These are phyloP conservation scores for Fraxinus ornus DNA, from an alignment of 305 asterid genomes.

Conservation along the genomic window DNA sequence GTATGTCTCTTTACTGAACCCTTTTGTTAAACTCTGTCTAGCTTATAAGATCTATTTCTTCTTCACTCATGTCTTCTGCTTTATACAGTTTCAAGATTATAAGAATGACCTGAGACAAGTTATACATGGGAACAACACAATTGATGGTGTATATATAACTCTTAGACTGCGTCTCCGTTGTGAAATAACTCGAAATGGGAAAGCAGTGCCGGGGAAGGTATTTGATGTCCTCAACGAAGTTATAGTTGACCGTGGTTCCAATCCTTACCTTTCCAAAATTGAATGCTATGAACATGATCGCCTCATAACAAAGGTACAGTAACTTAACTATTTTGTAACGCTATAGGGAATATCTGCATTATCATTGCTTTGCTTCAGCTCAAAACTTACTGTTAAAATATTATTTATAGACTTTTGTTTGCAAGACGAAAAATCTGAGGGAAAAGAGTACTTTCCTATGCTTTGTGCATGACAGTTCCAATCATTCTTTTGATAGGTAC, in stretches of 20 bases:
- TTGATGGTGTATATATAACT: constrained; percentile 89
- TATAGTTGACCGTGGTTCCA: constrained; percentile 97
- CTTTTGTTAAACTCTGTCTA: constrained; percentile 16
- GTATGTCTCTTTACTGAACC: constrained; percentile 50
- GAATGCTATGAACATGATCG: constrained; percentile 96
- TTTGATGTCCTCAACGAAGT: constrained; percentile 91
- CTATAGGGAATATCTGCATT: not conserved
- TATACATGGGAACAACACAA: constrained; percentile 81
- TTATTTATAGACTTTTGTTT: not conserved
- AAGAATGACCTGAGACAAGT: constrained; percentile 83
- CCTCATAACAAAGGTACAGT: constrained; percentile 88
- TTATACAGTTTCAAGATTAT: constrained; percentile 70
- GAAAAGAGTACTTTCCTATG: not conserved
- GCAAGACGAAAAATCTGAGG: too few species aligned
- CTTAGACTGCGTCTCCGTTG: constrained; percentile 97
- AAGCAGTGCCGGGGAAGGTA: constrained; percentile 87
- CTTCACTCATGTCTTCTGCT: constrained; percentile 17
- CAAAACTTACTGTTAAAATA: not conserved
- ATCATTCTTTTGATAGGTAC: constrained; percentile 59
- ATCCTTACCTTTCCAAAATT: constrained; percentile 94
- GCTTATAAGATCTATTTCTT: constrained; percentile 21
- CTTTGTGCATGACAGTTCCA: constrained; percentile 18
- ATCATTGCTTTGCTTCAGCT: constrained; percentile 1
- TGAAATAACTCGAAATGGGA: constrained; percentile 87
- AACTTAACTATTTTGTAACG: not conserved